Base-by-base conservation (phyloP, 1,284 basidiomycete genomes). In the Thecaphora frezii region DNA sequence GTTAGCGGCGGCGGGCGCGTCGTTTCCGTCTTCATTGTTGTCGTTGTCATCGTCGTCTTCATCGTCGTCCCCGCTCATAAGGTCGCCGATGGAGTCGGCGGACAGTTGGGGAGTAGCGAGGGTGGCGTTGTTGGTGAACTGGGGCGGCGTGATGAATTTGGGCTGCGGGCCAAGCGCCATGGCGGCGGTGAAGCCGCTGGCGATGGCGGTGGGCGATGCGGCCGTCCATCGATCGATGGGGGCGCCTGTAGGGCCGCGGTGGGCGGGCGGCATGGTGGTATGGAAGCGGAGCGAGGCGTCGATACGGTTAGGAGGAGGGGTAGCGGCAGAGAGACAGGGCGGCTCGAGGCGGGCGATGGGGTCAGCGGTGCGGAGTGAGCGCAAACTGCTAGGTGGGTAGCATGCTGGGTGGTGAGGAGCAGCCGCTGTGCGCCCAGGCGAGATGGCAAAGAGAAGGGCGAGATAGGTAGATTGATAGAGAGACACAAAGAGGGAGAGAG, bases 81-180 rank as follows among this genome's bases (percentile, higher is more conserved):
- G n/a, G n/a, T 41, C 39, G 39, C 39, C 22, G 39, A 41, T 21
- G 19, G 14, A 3, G 39, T 41, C 39, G 39, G 39, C 39, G 22
- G 5, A 41, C n/a, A 10, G 10, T 36, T 36, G 33, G 21, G n/a
- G 18, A 16, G 36, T 8, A 28, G 50, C 22, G 9, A 19, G 21
- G 21, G 52, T n/a, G 16, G 37, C 16, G 10, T 14, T 21, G 10
- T 33, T 46, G 25, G 19, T 9, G 19, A 16, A 19, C 8, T 14
- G 26, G n/a, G n/a, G n/a, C n/a, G 33, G 18, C 12, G 10, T 36
- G 10, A 4, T 16, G 33, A 39, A 37, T 3, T 46, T 53, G 10
- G 71, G 71, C 48, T 73, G 71, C 12, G 71, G 67, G 8, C 71
- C 71, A 10, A 72, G 40, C 16, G 57, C 52, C 66, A 73, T 67